A percentile compares a stretch with the other conserved stretches of the same genome.
Conservation (phyloP, 2,329 filamentous ascomycete genomes). For the Dichotomopilus funicola region DNA sequence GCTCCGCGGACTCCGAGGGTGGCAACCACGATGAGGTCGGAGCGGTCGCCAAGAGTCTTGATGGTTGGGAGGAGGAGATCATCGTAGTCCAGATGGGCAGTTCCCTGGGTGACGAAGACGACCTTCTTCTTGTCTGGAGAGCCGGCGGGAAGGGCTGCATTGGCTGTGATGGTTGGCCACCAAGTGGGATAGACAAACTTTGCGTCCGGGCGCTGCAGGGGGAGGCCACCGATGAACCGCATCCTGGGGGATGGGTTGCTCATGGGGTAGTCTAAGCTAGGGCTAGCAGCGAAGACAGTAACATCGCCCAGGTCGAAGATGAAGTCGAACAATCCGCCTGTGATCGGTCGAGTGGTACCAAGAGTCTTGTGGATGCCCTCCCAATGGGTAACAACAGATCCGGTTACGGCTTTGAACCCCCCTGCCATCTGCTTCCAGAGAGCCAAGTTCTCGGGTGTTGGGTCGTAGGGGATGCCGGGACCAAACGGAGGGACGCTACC, state of each 20-base stretch:
- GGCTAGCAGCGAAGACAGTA: slow-evolving; percentile 33
- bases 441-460: slow-evolving; percentile 13
- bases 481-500: slow-evolving; percentile 35
- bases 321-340: not conserved
- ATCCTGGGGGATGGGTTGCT: slow-evolving; percentile 34
- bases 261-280: slow-evolving; percentile 35
- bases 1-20: slow-evolving; percentile 28
- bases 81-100: slow-evolving; percentile 33
- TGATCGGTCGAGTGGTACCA: slow-evolving; percentile 22
- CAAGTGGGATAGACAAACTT: slow-evolving; percentile 35
- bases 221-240: slow-evolving; percentile 38
- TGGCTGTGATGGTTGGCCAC: slow-evolving; percentile 38
- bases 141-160: slow-evolving; percentile 17
- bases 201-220: slow-evolving; percentile 27
- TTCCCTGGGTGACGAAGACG: slow-evolving; percentile 43
- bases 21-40: slow-evolving; percentile 36
- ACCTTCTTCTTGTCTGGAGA: slow-evolving; percentile 30
- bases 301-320: slow-evolving; percentile 26
- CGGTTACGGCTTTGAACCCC: not conserved
- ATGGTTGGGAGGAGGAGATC: slow-evolving; percentile 42
- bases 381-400: slow-evolving; percentile 4
- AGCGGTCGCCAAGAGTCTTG: slow-evolving; percentile 33
- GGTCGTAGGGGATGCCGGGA: slow-evolving; percentile 27
- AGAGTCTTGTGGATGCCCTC: slow-evolving; percentile 22
- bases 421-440: slow-evolving; percentile 14